Conservation (phyloP, 192 early-diverging fungal species). For the Cladochytrium replicatum region DNA sequence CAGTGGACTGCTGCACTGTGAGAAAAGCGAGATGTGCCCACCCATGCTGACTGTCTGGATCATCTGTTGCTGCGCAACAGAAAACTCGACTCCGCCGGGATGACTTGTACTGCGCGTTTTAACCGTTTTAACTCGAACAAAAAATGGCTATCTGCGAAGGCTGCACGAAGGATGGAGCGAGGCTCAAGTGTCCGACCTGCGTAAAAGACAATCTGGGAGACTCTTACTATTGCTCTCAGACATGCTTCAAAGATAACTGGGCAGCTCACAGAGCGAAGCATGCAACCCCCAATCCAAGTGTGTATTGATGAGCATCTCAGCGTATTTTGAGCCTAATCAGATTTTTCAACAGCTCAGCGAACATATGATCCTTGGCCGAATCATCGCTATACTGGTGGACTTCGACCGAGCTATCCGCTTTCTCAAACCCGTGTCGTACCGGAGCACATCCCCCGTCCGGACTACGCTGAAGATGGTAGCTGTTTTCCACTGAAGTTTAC, state of each 20-base stretch:
- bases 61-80: no score
- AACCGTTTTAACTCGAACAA: no score
- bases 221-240: not conserved
- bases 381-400: not conserved
- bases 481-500: not conserved
- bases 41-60: no score
- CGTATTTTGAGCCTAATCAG: constrained; percentile 5
- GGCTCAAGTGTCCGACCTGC: not conserved
- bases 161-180: not conserved
- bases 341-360: not conserved
- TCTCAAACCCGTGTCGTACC: not conserved
- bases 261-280: not conserved
- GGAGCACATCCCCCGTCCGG: not conserved
- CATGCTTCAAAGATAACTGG: constrained; percentile 1
- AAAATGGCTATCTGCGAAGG: not conserved
- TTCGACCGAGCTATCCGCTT: not conserved
- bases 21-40: no score
- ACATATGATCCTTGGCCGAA: not conserved
- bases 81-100: no score
- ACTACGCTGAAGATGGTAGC: not conserved
- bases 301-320: no score
- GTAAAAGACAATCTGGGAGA: not conserved
- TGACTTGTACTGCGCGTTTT: no score
- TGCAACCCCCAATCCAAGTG: no score
- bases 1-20: no score